Base-by-base conservation (phyloP, 2,329 filamentous ascomycete species). In the Pseudogymnoascus sp. region DNA sequence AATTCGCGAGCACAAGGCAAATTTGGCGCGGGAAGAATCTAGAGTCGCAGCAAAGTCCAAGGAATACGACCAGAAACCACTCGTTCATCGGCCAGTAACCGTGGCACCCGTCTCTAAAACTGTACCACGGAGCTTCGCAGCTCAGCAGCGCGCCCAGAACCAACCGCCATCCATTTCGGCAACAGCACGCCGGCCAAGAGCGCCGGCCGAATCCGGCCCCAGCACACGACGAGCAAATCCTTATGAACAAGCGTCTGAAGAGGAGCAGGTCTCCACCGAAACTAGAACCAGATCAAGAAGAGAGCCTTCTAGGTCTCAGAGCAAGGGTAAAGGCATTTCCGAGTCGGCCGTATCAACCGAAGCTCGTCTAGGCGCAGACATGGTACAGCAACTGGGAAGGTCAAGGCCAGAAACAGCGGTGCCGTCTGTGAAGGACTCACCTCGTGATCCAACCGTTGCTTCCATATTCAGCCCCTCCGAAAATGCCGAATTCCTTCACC, bases 101-200 rank as follows among this genome's bases (percentile, higher is more conserved):
- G 33, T 58, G 28, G 47, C 47, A 33, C 9, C 47, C 11, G 28
- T 28, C 8, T 54, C 25, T 36, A 72, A 77, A 79, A 36, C 80
- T 78, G 36, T 82, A 79, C 2, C 83, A 8, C 84, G 87, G 69
- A 87, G 85, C 69, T 87, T 86, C 70, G 85, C 85, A 11, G 85
- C 85, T 3, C 85, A 87, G 66, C 85, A 87, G 66, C 75, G 85
- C 65, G 81, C 83, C 22, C 83, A 85, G 64, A 77, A 77, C 65
- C 78, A 77, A 62, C 78, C 81, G 5, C 63, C 70, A 54, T 30
- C 30, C 18, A 36, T 41, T 16, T 36, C 36, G 14, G 22, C 61
- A 12, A 35, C 59, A 22, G 28, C 38, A 28, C 61, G 59, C 16
- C 14, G 25, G 30, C 36, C 59, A n/a, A 61, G 59, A 43, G 14